Conservation (phyloP, 2,329 filamentous ascomycete species). For the Thielaviopsis musarum region DNA sequence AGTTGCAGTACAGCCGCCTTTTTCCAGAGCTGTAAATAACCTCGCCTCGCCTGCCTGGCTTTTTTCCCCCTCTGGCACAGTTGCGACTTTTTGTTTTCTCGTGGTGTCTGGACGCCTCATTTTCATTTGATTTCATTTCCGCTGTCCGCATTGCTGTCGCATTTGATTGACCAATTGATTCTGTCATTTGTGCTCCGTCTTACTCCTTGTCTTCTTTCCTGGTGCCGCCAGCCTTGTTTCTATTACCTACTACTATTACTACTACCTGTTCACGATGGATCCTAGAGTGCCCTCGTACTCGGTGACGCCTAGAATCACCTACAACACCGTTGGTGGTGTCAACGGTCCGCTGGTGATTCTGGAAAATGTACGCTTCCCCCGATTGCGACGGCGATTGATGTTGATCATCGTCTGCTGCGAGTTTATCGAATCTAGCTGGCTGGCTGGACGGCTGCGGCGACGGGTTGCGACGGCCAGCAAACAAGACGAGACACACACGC, state of each 20-base stretch:
- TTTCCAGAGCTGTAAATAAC: background rate
- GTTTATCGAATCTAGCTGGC: background rate
- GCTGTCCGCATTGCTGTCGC: background rate
- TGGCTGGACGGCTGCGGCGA: no score
- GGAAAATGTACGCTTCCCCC: constrained; percentile 54
- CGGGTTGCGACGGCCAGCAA: background rate
- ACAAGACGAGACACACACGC: background rate
- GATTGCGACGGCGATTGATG: background rate
- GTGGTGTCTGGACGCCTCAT: constrained; percentile 5
- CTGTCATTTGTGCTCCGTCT: background rate
- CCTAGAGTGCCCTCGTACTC: constrained; percentile 43
- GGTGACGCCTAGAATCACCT: constrained; percentile 51
- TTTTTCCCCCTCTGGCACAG: background rate
- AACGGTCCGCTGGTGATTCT: constrained; percentile 96
- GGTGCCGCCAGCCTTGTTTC: background rate
- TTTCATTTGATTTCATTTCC: background rate
- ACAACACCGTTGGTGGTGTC: constrained; percentile 97
- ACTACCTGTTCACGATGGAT: constrained; percentile 20
- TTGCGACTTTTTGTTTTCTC: background rate
- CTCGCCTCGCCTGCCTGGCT: background rate
- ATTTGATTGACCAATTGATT: constrained; percentile 1
- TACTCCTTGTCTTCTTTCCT: background rate
- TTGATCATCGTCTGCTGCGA: background rate
- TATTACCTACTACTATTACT: background rate
- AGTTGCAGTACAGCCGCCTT: background rate